A percentile compares a stretch with the other conserved stretches of the same genome.
phyloP scores from a whole-genome alignment of 2,329 filamentous ascomycete species.

The Claviceps sorghi region DNA sequence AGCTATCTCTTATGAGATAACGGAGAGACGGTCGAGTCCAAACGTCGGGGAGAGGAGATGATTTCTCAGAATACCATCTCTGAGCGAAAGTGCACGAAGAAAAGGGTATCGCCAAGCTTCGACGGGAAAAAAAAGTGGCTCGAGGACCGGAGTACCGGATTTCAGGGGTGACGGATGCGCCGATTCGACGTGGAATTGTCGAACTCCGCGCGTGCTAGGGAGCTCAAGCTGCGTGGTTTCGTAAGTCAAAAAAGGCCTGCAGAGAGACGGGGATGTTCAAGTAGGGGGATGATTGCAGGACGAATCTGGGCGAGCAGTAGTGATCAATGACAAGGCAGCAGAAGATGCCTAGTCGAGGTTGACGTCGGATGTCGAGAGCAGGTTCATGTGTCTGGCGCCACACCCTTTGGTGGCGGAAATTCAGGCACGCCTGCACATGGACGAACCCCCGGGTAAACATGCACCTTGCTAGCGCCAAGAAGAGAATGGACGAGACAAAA shows the following conservation, averaged over 20 bases:
- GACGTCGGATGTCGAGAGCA: neutral
- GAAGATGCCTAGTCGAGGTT: neutral
- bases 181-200: neutral
- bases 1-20: constrained; percentile 10
- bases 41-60: neutral
- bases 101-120: neutral
- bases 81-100: neutral
- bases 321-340: neutral
- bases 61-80: constrained; percentile 2
- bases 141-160: neutral
- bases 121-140: neutral
- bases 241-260: neutral
- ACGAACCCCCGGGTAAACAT: neutral
- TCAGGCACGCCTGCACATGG: neutral
- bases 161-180: neutral
- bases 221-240: neutral
- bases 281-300: neutral
- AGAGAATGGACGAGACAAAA: too few species aligned
- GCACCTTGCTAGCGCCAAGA: neutral
- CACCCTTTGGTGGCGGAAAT: constrained; percentile 2
- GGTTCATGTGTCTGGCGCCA: neutral
- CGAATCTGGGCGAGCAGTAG: neutral
- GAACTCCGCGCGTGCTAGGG: neutral
- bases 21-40: neutral
- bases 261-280: neutral